Conservation (phyloP, 2,329 filamentous ascomycete species). For the Dactylonectria macrodidyma region DNA sequence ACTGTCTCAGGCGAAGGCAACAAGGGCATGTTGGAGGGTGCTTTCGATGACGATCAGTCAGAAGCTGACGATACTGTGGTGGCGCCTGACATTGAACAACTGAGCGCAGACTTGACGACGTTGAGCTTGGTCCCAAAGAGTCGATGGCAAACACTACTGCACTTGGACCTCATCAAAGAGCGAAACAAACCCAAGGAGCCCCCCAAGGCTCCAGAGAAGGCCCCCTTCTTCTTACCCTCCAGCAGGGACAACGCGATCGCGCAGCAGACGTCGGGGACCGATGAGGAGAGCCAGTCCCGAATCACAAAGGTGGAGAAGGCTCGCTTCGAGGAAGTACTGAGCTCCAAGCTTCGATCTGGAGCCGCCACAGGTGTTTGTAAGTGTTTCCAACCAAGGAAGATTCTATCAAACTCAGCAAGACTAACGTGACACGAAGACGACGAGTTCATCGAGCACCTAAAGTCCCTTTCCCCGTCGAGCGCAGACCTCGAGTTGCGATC, state of each 20-base stretch:
- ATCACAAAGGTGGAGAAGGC: constrained; percentile 77
- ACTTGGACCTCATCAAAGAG: constrained; percentile 92
- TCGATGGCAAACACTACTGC: constrained; percentile 93
- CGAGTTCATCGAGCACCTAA: constrained; percentile 83
- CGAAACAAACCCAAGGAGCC: constrained; percentile 95
- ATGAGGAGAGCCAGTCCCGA: constrained; percentile 70
- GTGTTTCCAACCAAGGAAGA: constrained; percentile 46
- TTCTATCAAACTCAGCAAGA: constrained; percentile 27
- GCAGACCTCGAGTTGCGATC: constrained; percentile 94
- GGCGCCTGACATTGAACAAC: constrained; percentile 78
- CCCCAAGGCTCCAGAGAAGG: constrained; percentile 92
- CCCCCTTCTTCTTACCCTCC: constrained; percentile 93
- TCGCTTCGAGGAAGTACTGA: constrained; percentile 71
- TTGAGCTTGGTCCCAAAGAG: constrained; percentile 91
- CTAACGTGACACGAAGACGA: constrained; percentile 62
- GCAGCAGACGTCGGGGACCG: constrained; percentile 51
- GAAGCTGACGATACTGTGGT: constrained; percentile 69
- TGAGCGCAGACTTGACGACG: constrained; percentile 87
- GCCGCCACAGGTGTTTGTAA: constrained; percentile 73
- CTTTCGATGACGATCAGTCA: constrained; percentile 72
- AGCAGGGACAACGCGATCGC: constrained; percentile 63
- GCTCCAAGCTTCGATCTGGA: constrained; percentile 68
- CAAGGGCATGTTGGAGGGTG: constrained; percentile 81
- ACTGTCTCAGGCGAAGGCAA: constrained; percentile 88
- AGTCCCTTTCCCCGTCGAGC: constrained; percentile 84